phyloP scores from a whole-genome alignment of 2,329 filamentous ascomycete species.

The Blastomyces silverae region DNA sequence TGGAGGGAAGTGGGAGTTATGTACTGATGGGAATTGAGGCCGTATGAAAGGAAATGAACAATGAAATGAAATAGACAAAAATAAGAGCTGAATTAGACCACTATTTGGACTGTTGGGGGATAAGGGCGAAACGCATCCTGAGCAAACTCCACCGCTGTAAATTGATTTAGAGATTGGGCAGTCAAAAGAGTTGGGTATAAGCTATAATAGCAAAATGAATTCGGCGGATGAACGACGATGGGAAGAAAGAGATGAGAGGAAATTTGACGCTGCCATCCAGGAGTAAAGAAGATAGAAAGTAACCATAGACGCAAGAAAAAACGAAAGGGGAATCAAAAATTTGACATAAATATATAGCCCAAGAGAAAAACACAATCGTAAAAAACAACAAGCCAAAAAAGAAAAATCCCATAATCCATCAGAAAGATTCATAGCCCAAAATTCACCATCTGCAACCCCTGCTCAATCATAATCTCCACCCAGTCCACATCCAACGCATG shows the following conservation, averaged over 20 bases:
- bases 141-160: neutral
- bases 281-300: neutral
- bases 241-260: neutral
- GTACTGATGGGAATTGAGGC: neutral
- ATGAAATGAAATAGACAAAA: too few relatives aligned
- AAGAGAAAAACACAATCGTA: constrained; percentile 5
- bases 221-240: neutral
- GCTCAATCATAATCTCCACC: constrained; percentile 43
- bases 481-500: constrained; percentile 46
- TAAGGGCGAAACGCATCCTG: neutral
- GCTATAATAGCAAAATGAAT: neutral
- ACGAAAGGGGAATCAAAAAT: neutral
- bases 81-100: too few relatives aligned
- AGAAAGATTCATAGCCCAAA: constrained; percentile 42
- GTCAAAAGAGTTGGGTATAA: neutral
- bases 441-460: constrained; percentile 46
- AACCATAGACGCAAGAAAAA: neutral
- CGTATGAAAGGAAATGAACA: neutral
- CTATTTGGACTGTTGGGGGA: neutral
- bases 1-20: neutral
- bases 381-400: constrained; percentile 12
- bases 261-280: neutral
- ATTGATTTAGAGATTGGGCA: neutral
- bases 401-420: constrained; percentile 11
- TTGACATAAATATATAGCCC: neutral